Conservation (phyloP, 164 flowering plant species). For the Magnolia officinalis region DNA sequence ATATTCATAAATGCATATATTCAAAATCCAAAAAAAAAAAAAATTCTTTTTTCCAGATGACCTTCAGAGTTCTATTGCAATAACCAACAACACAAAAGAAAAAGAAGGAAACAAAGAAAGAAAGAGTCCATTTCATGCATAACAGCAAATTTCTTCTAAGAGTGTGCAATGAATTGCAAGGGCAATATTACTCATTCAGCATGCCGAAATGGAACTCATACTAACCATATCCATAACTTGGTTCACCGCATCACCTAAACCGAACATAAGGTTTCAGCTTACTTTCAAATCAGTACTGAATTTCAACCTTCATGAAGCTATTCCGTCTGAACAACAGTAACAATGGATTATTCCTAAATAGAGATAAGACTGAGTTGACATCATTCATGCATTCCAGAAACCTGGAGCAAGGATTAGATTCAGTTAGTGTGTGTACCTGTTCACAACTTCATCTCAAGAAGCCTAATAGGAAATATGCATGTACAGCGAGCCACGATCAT, state of each 20-base stretch:
- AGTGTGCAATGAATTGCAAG: neutral
- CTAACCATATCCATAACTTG: neutral
- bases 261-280: neutral
- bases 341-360: neutral
- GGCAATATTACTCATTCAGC: neutral
- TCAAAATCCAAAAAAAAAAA: neutral
- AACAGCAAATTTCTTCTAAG: neutral
- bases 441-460: slow-evolving; percentile 1
- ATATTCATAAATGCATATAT: neutral
- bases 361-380: neutral
- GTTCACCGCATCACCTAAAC: neutral
- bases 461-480: neutral
- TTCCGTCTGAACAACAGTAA: neutral
- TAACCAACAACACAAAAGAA: neutral
- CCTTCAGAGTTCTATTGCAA: neutral
- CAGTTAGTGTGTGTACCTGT: neutral
- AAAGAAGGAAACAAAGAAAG: neutral
- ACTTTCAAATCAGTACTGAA: neutral
- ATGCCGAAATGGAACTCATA: neutral
- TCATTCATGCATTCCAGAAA: neutral
- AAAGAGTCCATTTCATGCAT: neutral
- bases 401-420: neutral
- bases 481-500: slow-evolving; percentile 8
- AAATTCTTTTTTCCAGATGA: neutral
- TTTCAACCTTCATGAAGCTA: neutral